These are phyloP conservation scores for Roridomyces roridus DNA, from an alignment of 768 basidiomycete genomes.

Conservation along the genomic window DNA sequence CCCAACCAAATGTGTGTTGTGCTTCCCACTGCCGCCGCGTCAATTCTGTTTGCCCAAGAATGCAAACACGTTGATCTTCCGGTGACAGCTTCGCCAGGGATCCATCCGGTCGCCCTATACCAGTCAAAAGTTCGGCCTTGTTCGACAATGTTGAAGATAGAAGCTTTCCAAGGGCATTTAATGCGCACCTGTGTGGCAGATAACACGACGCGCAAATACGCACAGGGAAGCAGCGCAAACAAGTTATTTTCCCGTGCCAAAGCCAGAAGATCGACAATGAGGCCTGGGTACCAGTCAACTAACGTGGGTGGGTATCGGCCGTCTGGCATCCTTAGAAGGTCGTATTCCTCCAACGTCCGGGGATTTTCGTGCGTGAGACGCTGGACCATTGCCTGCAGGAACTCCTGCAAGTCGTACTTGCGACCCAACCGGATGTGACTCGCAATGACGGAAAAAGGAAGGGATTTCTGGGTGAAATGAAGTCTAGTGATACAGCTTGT, in stretches of 20 bases:
- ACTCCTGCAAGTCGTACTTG: slow-evolving; percentile 14
- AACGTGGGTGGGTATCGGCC: not conserved
- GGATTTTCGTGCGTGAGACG: slow-evolving; percentile 19
- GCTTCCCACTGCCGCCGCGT: slow-evolving; percentile 15
- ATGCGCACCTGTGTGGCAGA: not conserved
- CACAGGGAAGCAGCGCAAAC: slow-evolving; percentile 13
- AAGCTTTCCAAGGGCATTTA: too few relatives aligned
- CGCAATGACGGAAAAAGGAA: slow-evolving; percentile 6
- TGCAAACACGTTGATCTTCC: slow-evolving; percentile 13
- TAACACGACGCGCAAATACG: slow-evolving; percentile 9
- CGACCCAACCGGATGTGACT: slow-evolving; percentile 2
- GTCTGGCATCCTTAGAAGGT: not conserved
- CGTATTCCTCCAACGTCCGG: slow-evolving; percentile 8
- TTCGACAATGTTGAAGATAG: not conserved
- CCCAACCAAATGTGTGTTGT: slow-evolving; percentile 12
- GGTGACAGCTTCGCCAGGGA: slow-evolving; percentile 10
- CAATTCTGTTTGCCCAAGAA: slow-evolving; percentile 5
- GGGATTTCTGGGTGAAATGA: not conserved
- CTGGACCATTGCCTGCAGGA: slow-evolving; percentile 1
- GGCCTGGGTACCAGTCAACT: slow-evolving; percentile 4
- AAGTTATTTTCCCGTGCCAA: slow-evolving; percentile 19
- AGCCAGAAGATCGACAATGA: slow-evolving; percentile 11
- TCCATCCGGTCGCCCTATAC: slow-evolving; percentile 11
- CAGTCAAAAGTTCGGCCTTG: slow-evolving; percentile 10
- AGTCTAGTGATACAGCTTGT: too few relatives aligned